Conservation (phyloP, 805 yeast species). For the Schwanniomyces polymorphus region DNA sequence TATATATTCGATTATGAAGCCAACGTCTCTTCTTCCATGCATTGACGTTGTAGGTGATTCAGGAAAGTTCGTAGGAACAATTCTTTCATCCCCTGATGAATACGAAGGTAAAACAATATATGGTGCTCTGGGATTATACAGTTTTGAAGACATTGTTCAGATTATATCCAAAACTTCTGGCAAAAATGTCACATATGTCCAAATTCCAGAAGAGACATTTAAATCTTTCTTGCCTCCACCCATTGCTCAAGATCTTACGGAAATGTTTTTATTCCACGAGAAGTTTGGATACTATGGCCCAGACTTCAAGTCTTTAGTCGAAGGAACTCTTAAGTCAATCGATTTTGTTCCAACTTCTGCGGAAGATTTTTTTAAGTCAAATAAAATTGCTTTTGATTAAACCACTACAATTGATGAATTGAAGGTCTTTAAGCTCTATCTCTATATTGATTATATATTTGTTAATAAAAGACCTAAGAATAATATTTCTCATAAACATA, state of each 20-base stretch:
- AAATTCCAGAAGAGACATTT: conserved; percentile 2
- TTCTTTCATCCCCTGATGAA: conserved; percentile 4
- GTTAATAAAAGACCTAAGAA: too few species aligned
- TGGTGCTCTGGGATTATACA: neutral
- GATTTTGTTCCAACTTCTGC: neutral
- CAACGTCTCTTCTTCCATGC: conserved; percentile 1
- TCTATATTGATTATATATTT: too few species aligned
- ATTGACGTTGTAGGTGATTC: conserved; percentile 4
- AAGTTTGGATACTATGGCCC: neutral
- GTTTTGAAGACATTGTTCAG: neutral
- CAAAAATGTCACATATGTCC: conserved; percentile 1
- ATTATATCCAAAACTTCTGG: neutral
- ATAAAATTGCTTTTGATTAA: neutral
- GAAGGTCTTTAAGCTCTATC: too few species aligned
- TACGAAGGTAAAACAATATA: conserved; percentile 2
- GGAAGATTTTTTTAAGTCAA: neutral
- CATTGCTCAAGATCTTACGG: neutral
- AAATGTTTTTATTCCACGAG: neutral
- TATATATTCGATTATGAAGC: neutral
- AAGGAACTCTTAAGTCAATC: neutral
- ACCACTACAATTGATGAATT: too few species aligned
- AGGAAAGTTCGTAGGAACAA: conserved; percentile 5
- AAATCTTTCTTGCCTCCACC: neutral
- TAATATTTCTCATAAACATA: too few species aligned
- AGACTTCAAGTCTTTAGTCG: neutral